Conservation (phyloP, 148 eudicot genomes). For the Cornus kousa region DNA sequence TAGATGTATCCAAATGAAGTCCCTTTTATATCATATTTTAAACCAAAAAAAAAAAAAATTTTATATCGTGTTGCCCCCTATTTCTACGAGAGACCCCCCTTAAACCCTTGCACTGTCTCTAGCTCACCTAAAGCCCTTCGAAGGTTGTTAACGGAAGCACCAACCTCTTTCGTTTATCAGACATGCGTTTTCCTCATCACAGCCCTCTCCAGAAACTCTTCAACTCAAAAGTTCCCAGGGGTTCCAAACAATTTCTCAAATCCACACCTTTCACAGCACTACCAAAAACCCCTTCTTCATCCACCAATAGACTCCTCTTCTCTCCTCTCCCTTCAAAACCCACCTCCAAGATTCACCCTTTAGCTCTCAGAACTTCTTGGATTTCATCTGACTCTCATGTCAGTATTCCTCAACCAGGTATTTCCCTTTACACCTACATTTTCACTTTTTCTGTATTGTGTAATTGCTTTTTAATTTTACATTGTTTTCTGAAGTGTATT, state of each 20-base stretch:
- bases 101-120: not conserved
- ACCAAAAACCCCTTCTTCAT: constrained; percentile 1
- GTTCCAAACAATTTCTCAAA: not conserved
- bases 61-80: no score
- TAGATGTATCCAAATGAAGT: no score
- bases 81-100: not conserved
- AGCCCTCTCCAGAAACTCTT: constrained; percentile 12
- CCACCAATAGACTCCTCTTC: constrained; percentile 9
- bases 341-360: constrained; percentile 16
- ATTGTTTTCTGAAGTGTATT: constrained; percentile 30
- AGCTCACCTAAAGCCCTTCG: not conserved
- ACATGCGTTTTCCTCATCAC: constrained; percentile 12
- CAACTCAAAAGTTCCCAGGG: not conserved
- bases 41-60: no score
- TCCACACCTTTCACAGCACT: not conserved
- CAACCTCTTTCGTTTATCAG: not conserved
- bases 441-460: not conserved
- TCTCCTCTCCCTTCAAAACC: constrained; percentile 12
- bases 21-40: no score
- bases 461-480: not conserved
- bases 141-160: not conserved
- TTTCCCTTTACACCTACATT: not conserved
- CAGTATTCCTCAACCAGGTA: constrained; percentile 36
- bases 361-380: constrained; percentile 16
- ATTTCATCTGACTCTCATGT: constrained; percentile 33